Evolutionary conservation across 805 yeast genomes (phyloP).

Genomic region (Ogataea thermomethanolica): DNA sequence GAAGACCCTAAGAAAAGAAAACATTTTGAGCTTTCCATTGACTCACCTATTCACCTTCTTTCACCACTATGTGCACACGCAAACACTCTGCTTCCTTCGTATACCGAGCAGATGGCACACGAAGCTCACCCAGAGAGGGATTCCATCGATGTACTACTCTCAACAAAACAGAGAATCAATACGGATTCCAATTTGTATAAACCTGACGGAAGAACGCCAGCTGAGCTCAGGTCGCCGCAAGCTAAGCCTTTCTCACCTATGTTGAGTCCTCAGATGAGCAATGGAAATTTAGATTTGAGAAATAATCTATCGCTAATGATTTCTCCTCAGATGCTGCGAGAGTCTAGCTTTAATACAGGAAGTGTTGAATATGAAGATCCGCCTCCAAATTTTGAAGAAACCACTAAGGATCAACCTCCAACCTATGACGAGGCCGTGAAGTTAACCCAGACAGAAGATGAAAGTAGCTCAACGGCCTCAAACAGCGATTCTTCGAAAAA

Average conservation of each 20-base stretch:
- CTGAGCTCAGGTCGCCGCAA: constrained; percentile 56
- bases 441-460: constrained; percentile 6
- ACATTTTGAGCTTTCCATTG: constrained; percentile 92
- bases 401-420: constrained; percentile 28
- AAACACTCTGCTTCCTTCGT: constrained; percentile 73
- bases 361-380: constrained; percentile 24
- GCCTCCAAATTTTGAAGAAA: constrained; percentile 30
- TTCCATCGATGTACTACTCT: constrained; percentile 27
- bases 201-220: constrained; percentile 44
- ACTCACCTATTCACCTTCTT: constrained; percentile 85
- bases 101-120: constrained; percentile 34
- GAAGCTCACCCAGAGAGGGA: constrained; percentile 7
- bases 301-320: constrained; percentile 6
- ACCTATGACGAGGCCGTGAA: constrained; percentile 26
- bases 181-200: constrained; percentile 49
- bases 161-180: constrained; percentile 25
- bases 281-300: constrained; percentile 29
- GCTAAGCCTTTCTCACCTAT: constrained; percentile 58
- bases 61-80: constrained; percentile 78
- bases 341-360: constrained; percentile 16
- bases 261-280: constrained; percentile 30
- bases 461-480: constrained; percentile 5
- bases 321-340: constrained; percentile 20
- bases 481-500: neutral
- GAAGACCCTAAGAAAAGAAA: constrained; percentile 56